These are phyloP conservation scores for Luffa aegyptiaca DNA, from an alignment of 306 rosid species.

Conservation along the genomic window DNA sequence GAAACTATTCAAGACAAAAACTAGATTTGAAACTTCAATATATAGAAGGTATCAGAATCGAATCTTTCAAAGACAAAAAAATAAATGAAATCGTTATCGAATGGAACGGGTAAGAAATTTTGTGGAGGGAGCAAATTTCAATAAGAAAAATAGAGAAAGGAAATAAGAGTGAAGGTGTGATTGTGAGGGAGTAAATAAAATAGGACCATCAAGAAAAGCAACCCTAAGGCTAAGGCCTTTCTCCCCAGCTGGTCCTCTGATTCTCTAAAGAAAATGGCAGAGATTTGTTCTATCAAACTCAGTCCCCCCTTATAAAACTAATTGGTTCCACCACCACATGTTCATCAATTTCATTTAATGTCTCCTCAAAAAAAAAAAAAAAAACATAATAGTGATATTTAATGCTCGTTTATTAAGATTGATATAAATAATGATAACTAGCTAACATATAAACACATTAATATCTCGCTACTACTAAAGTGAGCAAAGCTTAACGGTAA, in stretches of 20 bases:
- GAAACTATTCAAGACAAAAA: too few relatives aligned
- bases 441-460: too few relatives aligned
- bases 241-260: not conserved
- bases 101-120: not conserved
- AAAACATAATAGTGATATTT: too few relatives aligned
- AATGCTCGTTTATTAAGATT: too few relatives aligned
- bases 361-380: not conserved
- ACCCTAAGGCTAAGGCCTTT: not conserved
- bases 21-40: too few relatives aligned
- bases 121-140: not conserved
- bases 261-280: not conserved
- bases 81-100: not conserved
- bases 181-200: not conserved
- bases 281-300: constrained; percentile 5
- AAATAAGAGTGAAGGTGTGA: too few relatives aligned
- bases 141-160: not conserved
- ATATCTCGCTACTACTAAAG: too few relatives aligned
- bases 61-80: not conserved
- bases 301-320: not conserved
- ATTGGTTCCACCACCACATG: not conserved
- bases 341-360: not conserved
- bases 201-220: not conserved
- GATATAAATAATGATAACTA: too few relatives aligned
- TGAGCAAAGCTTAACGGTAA: too few relatives aligned
- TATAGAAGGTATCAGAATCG: too few relatives aligned